Base-by-base conservation (phyloP, 2,329 filamentous ascomycete species). In the Neoascochyta sp. region DNA sequence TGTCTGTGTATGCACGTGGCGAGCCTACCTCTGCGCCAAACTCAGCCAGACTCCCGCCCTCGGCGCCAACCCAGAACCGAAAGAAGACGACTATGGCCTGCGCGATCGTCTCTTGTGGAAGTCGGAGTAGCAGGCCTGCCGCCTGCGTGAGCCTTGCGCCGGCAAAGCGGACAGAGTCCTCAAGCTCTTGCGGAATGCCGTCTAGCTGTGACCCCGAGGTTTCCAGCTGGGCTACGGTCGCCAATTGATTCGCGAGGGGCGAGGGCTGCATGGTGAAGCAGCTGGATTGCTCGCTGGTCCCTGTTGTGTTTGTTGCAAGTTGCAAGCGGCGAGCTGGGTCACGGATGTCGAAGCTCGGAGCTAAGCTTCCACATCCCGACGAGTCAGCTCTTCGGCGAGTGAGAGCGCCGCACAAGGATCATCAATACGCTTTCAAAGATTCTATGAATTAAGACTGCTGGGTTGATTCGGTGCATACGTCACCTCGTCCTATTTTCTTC, bases 81-180 rank as follows among this genome's bases (percentile, higher is more conserved):
- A 83, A 81, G 18, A 94, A 77, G 0, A 92, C 65, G 22, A 95
- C 79, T 54, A 89, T 86, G 3, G 89, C 86, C 53, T 88, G 85
- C 4, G 88, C 85, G 21, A 92, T 86, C 21, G 86, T 78, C 47
- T 88, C 86, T 58, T 95, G 88, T 5, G 87, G 85, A 21, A 96
- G 72, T 26, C 86, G 78, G 3, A 98, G 74, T 11, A 96, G 75
- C 28, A 93, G 74, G 16, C 86, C 86, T 8, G 85, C 83, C 13
- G 82, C 79, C 63, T 92, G 86, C 3, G 83, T 86, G 23, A 90
- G 74, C 47, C 76, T 76, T 56, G 84, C 80, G 19, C 82, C 81
- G 31, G 81, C 74, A 59, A 81, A 83, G 49, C 83, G 81, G 41
- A 89, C 70, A 41, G 76, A 75, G 54, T 84, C 80, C 59, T 86